These are phyloP conservation scores for Termitomyces sp. DNA, from an alignment of 1,284 basidiomycete genomes.

Conservation along the genomic window DNA sequence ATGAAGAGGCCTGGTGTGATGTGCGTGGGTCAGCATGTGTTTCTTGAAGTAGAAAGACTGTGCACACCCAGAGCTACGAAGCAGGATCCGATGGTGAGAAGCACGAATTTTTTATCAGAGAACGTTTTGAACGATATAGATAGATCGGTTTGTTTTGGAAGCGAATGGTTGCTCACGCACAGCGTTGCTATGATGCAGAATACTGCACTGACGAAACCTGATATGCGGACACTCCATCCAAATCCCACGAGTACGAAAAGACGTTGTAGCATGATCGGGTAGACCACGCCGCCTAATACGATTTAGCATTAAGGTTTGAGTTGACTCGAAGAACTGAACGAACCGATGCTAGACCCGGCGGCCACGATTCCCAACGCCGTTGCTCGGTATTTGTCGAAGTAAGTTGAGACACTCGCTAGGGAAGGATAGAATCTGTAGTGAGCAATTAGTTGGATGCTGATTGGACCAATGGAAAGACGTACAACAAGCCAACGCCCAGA, in stretches of 20 bases:
- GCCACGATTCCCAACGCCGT: conserved; percentile 52
- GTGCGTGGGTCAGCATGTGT: neutral
- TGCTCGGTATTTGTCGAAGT: conserved; percentile 53
- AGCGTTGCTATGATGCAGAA: conserved; percentile 39
- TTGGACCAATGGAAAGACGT: neutral
- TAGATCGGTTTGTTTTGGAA: conserved; percentile 22
- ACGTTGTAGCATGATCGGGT: conserved; percentile 58
- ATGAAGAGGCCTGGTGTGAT: conserved; percentile 49
- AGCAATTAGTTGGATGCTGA: conserved; percentile 11
- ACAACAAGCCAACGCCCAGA: conserved; percentile 56
- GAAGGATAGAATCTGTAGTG: conserved; percentile 50
- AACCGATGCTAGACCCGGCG: conserved; percentile 52
- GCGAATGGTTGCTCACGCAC: conserved; percentile 32
- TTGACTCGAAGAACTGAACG: neutral
- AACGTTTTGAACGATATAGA: conserved; percentile 31
- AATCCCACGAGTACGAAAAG: conserved; percentile 56
- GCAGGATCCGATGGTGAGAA: conserved; percentile 43
- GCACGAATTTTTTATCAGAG: conserved; percentile 39
- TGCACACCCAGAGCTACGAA: conserved; percentile 46
- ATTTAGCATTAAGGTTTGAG: conserved; percentile 5
- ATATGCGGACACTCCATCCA: conserved; percentile 54
- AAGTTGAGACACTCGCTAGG: conserved; percentile 49
- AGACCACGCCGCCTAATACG: conserved; percentile 57
- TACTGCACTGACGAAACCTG: conserved; percentile 37
- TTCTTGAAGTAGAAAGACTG: neutral